Percentiles rank a stretch among this genome's conserved stretches.
Evolutionary conservation across 1,284 basidiomycete species (phyloP).

Genomic region (Leccinum pachyderme): DNA sequence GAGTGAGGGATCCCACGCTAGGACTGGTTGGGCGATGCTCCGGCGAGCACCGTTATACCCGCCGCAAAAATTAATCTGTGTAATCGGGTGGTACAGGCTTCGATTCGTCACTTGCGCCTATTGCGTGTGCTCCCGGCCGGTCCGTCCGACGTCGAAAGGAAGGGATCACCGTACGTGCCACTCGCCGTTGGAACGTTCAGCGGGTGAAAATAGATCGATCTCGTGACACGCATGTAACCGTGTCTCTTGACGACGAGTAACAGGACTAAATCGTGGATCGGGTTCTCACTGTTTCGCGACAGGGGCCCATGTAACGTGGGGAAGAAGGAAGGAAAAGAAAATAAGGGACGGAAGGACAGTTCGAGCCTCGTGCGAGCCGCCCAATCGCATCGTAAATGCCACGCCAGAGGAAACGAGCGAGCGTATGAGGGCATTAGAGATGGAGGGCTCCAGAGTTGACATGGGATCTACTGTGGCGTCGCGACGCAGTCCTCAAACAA

Average conservation of each 20-base stretch:
- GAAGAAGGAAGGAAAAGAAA: conserved; percentile 3
- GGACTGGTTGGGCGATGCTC: background rate
- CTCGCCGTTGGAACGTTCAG: background rate
- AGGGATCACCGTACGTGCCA: background rate
- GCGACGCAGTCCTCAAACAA: background rate
- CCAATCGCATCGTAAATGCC: background rate
- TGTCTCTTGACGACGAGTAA: background rate
- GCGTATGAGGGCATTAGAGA: background rate
- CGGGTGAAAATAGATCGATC: background rate
- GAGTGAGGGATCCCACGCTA: conserved; percentile 10
- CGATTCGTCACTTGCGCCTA: background rate
- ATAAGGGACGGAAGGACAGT: background rate
- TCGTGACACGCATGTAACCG: background rate
- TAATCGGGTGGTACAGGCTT: background rate
- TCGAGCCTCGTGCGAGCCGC: conserved; percentile 1
- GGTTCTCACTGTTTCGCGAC: conserved; percentile 1
- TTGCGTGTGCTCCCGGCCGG: background rate
- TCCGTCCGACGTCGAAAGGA: background rate
- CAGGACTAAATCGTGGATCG: background rate
- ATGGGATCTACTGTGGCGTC: background rate
- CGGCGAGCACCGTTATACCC: conserved; percentile 4
- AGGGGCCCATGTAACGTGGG: conserved; percentile 20
- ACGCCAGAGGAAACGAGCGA: background rate
- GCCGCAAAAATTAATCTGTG: conserved; percentile 1
- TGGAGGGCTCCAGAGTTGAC: background rate